These are phyloP conservation scores for Rhodosporidiobolus odoratus DNA, from an alignment of 768 basidiomycete genomes.

Conservation along the genomic window DNA sequence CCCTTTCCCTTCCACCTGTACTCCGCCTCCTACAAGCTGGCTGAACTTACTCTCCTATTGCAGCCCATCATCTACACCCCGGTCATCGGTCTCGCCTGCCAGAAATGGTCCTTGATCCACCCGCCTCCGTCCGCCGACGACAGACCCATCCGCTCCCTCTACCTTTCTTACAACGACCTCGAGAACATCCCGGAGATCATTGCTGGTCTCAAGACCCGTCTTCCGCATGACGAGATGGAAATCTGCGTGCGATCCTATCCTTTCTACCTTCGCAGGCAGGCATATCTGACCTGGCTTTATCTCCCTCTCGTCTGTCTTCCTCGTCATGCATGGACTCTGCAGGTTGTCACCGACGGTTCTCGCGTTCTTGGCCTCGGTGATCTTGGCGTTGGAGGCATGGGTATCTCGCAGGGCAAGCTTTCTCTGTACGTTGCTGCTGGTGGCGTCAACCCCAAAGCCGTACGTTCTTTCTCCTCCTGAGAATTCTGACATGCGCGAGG, in stretches of 20 bases:
- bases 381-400: constrained; percentile 49
- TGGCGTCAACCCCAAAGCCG: constrained; percentile 51
- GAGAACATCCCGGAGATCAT: constrained; percentile 69
- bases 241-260: constrained; percentile 53
- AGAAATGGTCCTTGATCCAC: constrained; percentile 38
- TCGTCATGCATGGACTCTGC: not conserved
- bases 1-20: not conserved
- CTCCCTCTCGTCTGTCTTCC: not conserved
- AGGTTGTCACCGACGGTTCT: constrained; percentile 87
- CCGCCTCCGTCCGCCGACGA: constrained; percentile 11
- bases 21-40: not conserved
- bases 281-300: too few relatives aligned
- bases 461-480: constrained; percentile 42
- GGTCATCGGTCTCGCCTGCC: constrained; percentile 35
- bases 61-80: constrained; percentile 31
- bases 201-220: constrained; percentile 47
- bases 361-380: constrained; percentile 77
- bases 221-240: constrained; percentile 64
- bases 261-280: too few relatives aligned
- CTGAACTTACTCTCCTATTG: not conserved
- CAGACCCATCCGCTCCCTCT: constrained; percentile 43
- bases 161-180: constrained; percentile 72
- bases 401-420: constrained; percentile 62
- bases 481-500: too few relatives aligned
- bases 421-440: constrained; percentile 85